phyloP scores from a whole-genome alignment of 768 basidiomycete genomes.

The Lentinula sp. region DNA sequence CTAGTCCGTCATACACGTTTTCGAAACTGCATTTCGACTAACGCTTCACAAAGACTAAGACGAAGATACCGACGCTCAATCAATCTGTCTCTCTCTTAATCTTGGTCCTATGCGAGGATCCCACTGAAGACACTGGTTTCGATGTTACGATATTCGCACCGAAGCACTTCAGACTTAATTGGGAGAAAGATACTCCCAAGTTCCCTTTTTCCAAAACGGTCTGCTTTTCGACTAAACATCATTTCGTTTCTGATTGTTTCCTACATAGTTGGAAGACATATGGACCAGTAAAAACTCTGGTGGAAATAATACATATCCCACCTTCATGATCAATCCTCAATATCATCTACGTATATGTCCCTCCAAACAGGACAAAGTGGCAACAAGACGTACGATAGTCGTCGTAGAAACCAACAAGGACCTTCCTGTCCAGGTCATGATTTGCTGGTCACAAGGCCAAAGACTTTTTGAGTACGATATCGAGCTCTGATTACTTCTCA shows the following conservation, averaged over 20 bases:
- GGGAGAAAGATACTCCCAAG: slow-evolving; percentile 36
- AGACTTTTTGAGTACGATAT: slow-evolving; percentile 69
- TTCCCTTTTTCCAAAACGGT: slow-evolving; percentile 39
- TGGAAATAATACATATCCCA: slow-evolving; percentile 74
- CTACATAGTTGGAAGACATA: slow-evolving; percentile 46
- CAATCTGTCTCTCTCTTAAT: slow-evolving; percentile 42
- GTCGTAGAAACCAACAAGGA: slow-evolving; percentile 54
- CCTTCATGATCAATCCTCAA: slow-evolving; percentile 89
- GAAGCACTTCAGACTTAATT: slow-evolving; percentile 27
- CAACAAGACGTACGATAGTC: slow-evolving; percentile 37
- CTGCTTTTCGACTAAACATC: not conserved
- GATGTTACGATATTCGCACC: slow-evolving; percentile 58
- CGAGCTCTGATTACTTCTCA: not conserved
- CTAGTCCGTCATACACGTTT: slow-evolving; percentile 24
- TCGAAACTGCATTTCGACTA: not conserved
- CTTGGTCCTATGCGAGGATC: slow-evolving; percentile 66
- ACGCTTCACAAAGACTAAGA: slow-evolving; percentile 24
- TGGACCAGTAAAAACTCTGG: slow-evolving; percentile 74
- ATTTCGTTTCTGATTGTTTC: not conserved
- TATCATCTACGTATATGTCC: slow-evolving; percentile 63
- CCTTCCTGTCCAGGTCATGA: slow-evolving; percentile 65
- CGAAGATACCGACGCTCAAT: slow-evolving; percentile 26
- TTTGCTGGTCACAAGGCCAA: slow-evolving; percentile 71
- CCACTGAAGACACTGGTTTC: slow-evolving; percentile 54
- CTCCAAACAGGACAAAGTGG: slow-evolving; percentile 11